Conservation (phyloP, 2,329 filamentous ascomycete genomes). For the Calonectria pseudoturangicola region DNA sequence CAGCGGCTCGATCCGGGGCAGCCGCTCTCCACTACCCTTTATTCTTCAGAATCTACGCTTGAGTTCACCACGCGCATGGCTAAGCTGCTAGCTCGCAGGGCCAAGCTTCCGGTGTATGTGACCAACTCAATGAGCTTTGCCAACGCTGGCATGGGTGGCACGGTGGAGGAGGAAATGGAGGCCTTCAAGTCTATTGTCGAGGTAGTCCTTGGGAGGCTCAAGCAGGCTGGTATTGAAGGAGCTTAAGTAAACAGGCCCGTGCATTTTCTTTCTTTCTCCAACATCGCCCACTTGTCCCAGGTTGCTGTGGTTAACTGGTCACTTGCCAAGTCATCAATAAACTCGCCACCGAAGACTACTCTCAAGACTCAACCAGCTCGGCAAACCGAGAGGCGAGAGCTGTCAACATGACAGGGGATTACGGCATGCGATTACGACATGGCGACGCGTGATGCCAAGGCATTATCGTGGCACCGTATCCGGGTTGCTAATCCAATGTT, state of each 20-base stretch:
- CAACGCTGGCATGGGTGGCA: constrained; percentile 83
- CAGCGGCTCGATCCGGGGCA: constrained; percentile 74
- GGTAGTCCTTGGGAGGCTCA: constrained; percentile 69
- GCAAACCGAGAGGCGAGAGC: constrained; percentile 7
- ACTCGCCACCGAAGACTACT: constrained; percentile 6
- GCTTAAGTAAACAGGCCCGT: not conserved
- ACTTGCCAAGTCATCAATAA: constrained; percentile 1
- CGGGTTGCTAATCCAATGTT: constrained; percentile 48
- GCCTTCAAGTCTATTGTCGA: constrained; percentile 85
- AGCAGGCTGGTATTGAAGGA: constrained; percentile 41
- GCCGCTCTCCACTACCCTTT: constrained; percentile 86
- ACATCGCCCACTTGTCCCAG: not conserved
- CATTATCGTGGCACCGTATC: constrained; percentile 44
- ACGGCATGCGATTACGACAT: constrained; percentile 47
- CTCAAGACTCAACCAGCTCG: constrained; percentile 1
- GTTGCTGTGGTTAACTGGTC: not conserved
- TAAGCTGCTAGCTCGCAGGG: constrained; percentile 85
- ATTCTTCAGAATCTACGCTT: constrained; percentile 82
- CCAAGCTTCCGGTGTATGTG: constrained; percentile 88
- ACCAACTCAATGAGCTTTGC: constrained; percentile 89
- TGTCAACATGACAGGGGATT: constrained; percentile 49
- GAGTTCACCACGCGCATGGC: constrained; percentile 93
- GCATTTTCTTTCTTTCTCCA: not conserved
- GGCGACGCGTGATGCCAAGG: constrained; percentile 42
- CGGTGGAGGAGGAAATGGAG: constrained; percentile 95